Evolutionary conservation across 139 green algal genomes (phyloP).

Genomic region (Auxenochlorella pyrenoidosa): DNA sequence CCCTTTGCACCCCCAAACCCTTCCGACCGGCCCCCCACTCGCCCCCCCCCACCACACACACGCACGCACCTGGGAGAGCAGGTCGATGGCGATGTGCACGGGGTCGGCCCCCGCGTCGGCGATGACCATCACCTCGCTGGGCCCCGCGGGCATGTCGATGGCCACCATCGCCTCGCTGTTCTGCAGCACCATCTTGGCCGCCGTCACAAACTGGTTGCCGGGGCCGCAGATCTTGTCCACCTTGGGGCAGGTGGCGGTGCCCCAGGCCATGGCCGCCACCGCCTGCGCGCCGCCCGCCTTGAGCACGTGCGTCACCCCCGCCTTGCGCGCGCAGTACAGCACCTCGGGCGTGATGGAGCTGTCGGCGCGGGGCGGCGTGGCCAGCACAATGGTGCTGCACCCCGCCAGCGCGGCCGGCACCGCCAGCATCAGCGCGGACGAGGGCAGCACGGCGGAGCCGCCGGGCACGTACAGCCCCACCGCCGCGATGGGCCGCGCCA

Average conservation of each 20-base stretch:
- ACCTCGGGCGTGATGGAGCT: constrained; percentile 85
- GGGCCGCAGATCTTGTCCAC: constrained; percentile 93
- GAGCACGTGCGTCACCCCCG: constrained; percentile 96
- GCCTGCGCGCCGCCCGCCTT: constrained; percentile 95
- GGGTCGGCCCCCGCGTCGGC: constrained; percentile 84
- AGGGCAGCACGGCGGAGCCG: constrained; percentile 96
- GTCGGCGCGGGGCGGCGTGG: constrained; percentile 91
- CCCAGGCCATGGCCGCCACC: constrained; percentile 97
- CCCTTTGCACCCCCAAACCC: no score
- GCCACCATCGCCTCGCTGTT: constrained; percentile 95
- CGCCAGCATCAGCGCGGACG: constrained; percentile 94
- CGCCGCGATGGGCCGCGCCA: constrained; percentile 72
- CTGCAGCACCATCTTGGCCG: constrained; percentile 94
- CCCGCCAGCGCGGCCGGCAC: constrained; percentile 91
- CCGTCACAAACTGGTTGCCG: constrained; percentile 94
- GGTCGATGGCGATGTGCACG: constrained; percentile 91
- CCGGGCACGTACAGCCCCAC: constrained; percentile 98
- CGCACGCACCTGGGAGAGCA: constrained; percentile 84
- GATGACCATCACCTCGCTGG: constrained; percentile 93
- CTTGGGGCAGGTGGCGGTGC: constrained; percentile 94
- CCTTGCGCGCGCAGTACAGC: constrained; percentile 96
- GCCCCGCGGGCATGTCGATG: constrained; percentile 98
- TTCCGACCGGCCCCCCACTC: no score
- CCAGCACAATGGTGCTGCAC: constrained; percentile 94
- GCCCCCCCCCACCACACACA: neutral